These are phyloP conservation scores for Naematelia aurantialba DNA, from an alignment of 768 basidiomycete genomes.

Conservation along the genomic window DNA sequence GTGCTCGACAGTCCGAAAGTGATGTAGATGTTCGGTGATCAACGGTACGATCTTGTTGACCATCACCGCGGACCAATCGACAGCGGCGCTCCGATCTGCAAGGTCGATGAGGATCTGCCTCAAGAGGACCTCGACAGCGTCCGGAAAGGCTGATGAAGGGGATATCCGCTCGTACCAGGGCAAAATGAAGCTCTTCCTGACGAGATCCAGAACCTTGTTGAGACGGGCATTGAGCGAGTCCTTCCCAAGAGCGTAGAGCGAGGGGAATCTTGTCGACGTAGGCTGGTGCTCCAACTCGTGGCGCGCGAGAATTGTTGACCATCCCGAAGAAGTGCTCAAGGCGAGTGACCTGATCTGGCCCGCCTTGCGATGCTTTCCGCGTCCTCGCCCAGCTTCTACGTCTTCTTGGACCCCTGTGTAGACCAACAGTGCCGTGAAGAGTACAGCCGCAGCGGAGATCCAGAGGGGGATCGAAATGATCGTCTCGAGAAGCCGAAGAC, in stretches of 20 bases:
- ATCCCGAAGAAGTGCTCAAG: conserved; percentile 89
- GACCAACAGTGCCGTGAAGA: background rate
- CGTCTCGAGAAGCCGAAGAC: background rate
- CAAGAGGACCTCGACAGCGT: conserved; percentile 71
- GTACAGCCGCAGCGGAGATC: background rate
- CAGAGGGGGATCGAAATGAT: background rate
- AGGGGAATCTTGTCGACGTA: conserved; percentile 46
- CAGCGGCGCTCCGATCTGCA: conserved; percentile 56
- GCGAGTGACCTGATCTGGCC: conserved; percentile 54
- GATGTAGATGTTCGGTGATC: conserved; percentile 81
- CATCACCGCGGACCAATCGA: conserved; percentile 71
- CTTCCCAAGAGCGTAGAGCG: conserved; percentile 63
- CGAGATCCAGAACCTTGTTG: conserved; percentile 73
- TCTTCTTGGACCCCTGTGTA: background rate
- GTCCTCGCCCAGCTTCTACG: background rate
- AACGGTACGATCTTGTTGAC: conserved; percentile 84
- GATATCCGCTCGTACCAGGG: conserved; percentile 87
- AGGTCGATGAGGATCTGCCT: conserved; percentile 64
- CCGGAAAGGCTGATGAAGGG: conserved; percentile 80
- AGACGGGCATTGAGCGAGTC: conserved; percentile 62
- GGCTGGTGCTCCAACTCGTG: conserved; percentile 34
- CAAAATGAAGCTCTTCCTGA: conserved; percentile 80
- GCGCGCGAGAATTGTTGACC: conserved; percentile 83
- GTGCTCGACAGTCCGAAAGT: conserved; percentile 79
- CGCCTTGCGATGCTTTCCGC: background rate